Percentiles rank a stretch among this genome's conserved stretches.
Evolutionary conservation across 1,284 basidiomycete genomes (phyloP).

Genomic region (Ustilago crameri): DNA sequence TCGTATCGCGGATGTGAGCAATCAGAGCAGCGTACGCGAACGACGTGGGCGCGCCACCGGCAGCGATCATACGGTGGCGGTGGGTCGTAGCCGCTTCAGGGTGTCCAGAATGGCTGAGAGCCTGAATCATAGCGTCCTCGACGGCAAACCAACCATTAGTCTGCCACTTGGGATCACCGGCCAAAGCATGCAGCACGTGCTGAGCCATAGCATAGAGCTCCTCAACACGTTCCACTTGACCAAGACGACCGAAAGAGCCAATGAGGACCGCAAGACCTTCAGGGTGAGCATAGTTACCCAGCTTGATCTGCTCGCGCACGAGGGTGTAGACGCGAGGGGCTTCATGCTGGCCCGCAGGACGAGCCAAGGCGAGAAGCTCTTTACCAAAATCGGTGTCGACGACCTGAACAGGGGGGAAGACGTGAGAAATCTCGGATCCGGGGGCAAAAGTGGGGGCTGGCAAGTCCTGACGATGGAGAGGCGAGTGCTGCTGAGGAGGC

Average conservation of each 20-base stretch:
- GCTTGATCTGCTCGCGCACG: slow-evolving; percentile 33
- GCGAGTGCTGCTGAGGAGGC: slow-evolving; percentile 31
- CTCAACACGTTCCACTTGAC: slow-evolving; percentile 71
- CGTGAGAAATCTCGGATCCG: slow-evolving; percentile 12
- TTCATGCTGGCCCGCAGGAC: slow-evolving; percentile 18
- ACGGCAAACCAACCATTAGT: slow-evolving; percentile 68
- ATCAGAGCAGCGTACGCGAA: slow-evolving; percentile 66
- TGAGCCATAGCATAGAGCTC: slow-evolving; percentile 72
- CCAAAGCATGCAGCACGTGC: slow-evolving; percentile 51
- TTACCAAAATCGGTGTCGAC: slow-evolving; percentile 57
- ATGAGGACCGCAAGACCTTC: slow-evolving; percentile 56
- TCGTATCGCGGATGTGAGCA: slow-evolving; percentile 64
- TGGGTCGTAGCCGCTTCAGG: slow-evolving; percentile 53
- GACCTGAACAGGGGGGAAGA: slow-evolving; percentile 50
- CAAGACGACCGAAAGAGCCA: slow-evolving; percentile 68
- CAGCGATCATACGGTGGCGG: slow-evolving; percentile 61
- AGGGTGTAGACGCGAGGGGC: slow-evolving; percentile 35
- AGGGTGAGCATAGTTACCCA: slow-evolving; percentile 54
- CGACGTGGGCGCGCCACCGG: slow-evolving; percentile 54
- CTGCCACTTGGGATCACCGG: slow-evolving; percentile 65
- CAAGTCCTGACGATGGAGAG: slow-evolving; percentile 38
- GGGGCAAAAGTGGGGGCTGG: slow-evolving; percentile 19
- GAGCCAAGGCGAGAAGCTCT: slow-evolving; percentile 13
- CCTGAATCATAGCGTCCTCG: slow-evolving; percentile 64
- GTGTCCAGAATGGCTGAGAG: slow-evolving; percentile 62